A percentile compares a stretch with the other conserved stretches of the same genome.
phyloP scores from a whole-genome alignment of 768 basidiomycete genomes.

The Porphyrellus cyaneotinctus region DNA sequence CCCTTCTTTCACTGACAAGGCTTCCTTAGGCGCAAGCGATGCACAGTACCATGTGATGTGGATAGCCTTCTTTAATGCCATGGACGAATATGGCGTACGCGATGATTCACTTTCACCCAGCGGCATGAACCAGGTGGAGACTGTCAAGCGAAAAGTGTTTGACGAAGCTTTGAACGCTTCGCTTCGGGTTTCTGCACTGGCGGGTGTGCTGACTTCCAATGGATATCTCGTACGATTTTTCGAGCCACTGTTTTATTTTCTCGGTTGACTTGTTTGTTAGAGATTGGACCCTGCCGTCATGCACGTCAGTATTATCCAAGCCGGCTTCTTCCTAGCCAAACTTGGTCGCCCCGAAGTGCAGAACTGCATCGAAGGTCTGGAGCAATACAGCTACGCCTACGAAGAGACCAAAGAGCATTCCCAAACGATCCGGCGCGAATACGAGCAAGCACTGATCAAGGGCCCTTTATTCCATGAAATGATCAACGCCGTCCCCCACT shows the following conservation, averaged over 20 bases:
- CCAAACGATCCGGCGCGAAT: conserved; percentile 53
- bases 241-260: conserved; percentile 5
- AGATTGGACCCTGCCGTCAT: conserved; percentile 85
- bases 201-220: conserved; percentile 79
- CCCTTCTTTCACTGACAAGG: neutral
- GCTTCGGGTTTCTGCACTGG: conserved; percentile 82
- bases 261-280: conserved; percentile 31
- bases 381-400: conserved; percentile 86
- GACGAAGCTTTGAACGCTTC: conserved; percentile 86
- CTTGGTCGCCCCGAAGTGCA: conserved; percentile 79
- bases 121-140: conserved; percentile 58
- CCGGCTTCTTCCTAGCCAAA: conserved; percentile 76
- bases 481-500: conserved; percentile 32
- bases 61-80: conserved; percentile 76
- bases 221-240: conserved; percentile 67
- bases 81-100: conserved; percentile 81
- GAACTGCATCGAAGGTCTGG: conserved; percentile 79
- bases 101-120: conserved; percentile 42
- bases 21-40: conserved; percentile 63
- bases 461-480: conserved; percentile 41
- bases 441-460: conserved; percentile 38
- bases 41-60: conserved; percentile 92
- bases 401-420: conserved; percentile 83
- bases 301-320: conserved; percentile 81
- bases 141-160: conserved; percentile 61